A percentile compares a stretch with the other conserved stretches of the same genome.
Conservation (phyloP, 2,329 filamentous ascomycete genomes). For the Gnomoniopsis smithogilvyi region DNA sequence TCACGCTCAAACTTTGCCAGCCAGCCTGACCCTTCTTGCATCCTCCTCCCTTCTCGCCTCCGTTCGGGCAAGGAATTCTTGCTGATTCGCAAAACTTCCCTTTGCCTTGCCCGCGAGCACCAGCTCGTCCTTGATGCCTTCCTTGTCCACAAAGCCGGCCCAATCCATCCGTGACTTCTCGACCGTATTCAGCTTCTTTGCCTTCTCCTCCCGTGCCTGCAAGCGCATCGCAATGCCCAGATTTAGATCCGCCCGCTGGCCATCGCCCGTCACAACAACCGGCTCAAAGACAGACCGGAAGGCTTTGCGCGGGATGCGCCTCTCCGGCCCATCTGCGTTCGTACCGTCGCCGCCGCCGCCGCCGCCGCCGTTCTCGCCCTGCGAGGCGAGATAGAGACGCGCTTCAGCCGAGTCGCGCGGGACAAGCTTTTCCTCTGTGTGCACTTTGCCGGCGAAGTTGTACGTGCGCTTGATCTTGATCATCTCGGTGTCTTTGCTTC, state of each 20-base stretch:
- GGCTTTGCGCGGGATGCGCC: conserved; percentile 48
- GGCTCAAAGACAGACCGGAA: conserved; percentile 65
- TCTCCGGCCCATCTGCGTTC: conserved; percentile 31
- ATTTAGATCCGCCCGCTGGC: conserved; percentile 54
- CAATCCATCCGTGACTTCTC: conserved; percentile 73
- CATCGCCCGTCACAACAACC: conserved; percentile 34
- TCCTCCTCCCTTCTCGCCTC: conserved; percentile 62
- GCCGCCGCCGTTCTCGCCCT: conserved; percentile 26
- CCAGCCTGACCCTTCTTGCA: conserved; percentile 50
- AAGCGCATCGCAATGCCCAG: conserved; percentile 50
- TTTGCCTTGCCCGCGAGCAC: conserved; percentile 63
- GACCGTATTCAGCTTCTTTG: conserved; percentile 66
- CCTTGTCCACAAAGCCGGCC: conserved; percentile 69
- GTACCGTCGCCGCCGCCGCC: conserved; percentile 22
- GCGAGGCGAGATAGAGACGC: conserved; percentile 57
- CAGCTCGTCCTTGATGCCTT: conserved; percentile 67
- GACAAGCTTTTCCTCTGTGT: conserved; percentile 70
- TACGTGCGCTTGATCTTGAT: conserved; percentile 69
- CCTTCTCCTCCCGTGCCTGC: conserved; percentile 41
- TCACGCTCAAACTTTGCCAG: conserved; percentile 27
- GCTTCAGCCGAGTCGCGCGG: conserved; percentile 63
- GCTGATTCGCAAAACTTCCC: conserved; percentile 57
- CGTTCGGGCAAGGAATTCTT: conserved; percentile 65
- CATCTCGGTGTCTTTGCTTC: conserved; percentile 33
- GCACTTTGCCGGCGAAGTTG: conserved; percentile 70